phyloP scores from a whole-genome alignment of 1,284 basidiomycete genomes.

The Cronartium quercuum region DNA sequence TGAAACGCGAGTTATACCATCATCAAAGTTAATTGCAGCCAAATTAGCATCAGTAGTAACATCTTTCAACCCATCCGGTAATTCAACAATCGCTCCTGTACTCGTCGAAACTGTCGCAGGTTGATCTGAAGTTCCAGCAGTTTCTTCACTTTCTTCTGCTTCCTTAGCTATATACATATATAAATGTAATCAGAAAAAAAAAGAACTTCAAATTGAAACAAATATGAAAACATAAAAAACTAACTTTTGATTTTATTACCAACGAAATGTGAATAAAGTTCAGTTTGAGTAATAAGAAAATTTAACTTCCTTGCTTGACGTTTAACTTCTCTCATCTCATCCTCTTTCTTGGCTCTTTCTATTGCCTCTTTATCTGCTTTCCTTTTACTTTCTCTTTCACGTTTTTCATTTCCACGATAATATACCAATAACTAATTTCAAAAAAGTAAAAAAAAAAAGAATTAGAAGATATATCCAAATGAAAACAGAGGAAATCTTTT shows the following conservation, averaged over 20 bases:
- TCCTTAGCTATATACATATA: constrained; percentile 62
- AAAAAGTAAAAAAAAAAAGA: neutral
- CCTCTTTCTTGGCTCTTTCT: constrained; percentile 83
- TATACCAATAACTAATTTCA: constrained; percentile 74
- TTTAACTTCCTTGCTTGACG: constrained; percentile 94
- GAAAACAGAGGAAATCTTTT: neutral
- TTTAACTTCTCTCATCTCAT: constrained; percentile 91
- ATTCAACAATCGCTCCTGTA: constrained; percentile 44
- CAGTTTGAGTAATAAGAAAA: constrained; percentile 98
- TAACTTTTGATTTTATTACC: constrained; percentile 94
- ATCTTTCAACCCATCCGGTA: constrained; percentile 61
- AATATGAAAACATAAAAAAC: constrained; percentile 45
- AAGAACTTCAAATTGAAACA: neutral
- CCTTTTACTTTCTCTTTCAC: constrained; percentile 74
- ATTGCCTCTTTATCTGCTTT: constrained; percentile 89
- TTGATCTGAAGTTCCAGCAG: constrained; percentile 50
- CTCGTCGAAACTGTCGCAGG: constrained; percentile 46
- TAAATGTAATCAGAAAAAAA: constrained; percentile 34
- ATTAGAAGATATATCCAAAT: neutral
- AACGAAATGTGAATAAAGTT: constrained; percentile 98
- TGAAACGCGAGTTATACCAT: constrained; percentile 56
- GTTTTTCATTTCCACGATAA: constrained; percentile 97
- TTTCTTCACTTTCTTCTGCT: constrained; percentile 68
- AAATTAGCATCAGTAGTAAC: constrained; percentile 57
- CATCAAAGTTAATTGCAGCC: constrained; percentile 85